These are phyloP conservation scores for Dactylella cylindrospora DNA, from an alignment of 2,329 filamentous ascomycete species.

Conservation along the genomic window DNA sequence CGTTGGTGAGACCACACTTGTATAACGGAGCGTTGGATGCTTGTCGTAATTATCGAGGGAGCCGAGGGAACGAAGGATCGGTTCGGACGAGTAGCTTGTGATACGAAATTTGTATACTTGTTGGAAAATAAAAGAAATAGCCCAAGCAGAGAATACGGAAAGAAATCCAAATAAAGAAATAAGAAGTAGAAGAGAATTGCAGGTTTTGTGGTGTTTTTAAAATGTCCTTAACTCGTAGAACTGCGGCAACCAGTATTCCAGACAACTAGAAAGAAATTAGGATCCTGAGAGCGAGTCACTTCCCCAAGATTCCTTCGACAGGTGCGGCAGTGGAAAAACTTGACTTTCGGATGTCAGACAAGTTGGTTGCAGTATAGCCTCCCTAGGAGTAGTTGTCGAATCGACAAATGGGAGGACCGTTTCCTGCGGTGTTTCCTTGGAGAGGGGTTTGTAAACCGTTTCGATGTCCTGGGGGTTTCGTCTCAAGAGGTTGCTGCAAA, in stretches of 20 bases:
- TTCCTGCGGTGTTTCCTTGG: constrained; percentile 44
- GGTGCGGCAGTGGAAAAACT: too few relatives aligned
- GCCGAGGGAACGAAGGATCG: constrained; percentile 44
- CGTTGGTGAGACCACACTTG: constrained; percentile 44
- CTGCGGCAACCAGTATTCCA: constrained; percentile 17
- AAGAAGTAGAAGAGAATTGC: background rate
- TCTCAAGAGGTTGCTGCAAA: constrained; percentile 15
- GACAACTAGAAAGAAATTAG: constrained; percentile 23
- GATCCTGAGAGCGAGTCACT: constrained; percentile 23
- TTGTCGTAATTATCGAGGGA: constrained; percentile 17
- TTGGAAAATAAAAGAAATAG: constrained; percentile 10
- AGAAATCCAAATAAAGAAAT: too few relatives aligned
- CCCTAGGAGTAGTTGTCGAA: too few relatives aligned
- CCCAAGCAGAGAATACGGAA: background rate
- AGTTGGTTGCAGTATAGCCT: too few relatives aligned
- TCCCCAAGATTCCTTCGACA: constrained; percentile 38
- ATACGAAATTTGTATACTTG: constrained; percentile 36
- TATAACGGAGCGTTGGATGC: constrained; percentile 24
- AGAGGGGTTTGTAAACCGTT: constrained; percentile 32
- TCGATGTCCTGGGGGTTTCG: constrained; percentile 8
- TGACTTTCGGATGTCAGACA: too few relatives aligned
- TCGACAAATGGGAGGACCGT: too few relatives aligned
- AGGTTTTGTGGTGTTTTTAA: background rate
- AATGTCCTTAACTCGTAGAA: constrained; percentile 11
- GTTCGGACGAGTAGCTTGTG: constrained; percentile 41